Base-by-base conservation (phyloP, 1,139 yeast genomes). In the Suhomyces yuchorum region DNA sequence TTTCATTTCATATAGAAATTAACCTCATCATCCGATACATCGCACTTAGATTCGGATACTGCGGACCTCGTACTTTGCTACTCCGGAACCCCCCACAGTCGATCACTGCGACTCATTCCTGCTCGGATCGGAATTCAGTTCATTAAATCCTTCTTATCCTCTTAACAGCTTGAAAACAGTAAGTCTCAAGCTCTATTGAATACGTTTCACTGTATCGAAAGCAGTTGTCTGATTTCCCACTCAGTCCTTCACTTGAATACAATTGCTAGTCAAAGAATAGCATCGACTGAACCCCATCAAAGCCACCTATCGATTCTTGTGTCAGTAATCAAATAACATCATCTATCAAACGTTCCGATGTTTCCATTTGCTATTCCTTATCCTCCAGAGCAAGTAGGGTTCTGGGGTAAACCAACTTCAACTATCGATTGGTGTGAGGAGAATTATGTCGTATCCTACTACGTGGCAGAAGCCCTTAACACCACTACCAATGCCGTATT, bases 341-440 rank as follows among this genome's bases (percentile, higher is more conserved):
- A 34, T 3, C n/a, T 12, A 2, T 15, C 28, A 7, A 22, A 11
- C 30, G 3, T 19, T 39, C 19, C 35, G 14, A 75, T 75, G 79
- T 66, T 75, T 48, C 80, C 80, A n/a, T 75, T 75, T 63, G 78
- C 78, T 23, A 59, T 66, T 44, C 72, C 74, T 4, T 75, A 75
- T 51, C 79, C 80, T 0, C 73, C 73, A 22, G 80, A 75, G 52
- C 75, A 71, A 51, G 51, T 66, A 40, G 81, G 81, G 9, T 75
- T 56, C 56, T 76, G 81, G 81, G 81, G 81, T 1, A 57, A 60
- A n/a, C 77, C 78, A 9, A 74, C 80, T 4, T 72, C 96, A 28
- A 89, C 97, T 26, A 91, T 91, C 46, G 97, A 91, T 62, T 91
- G 97, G 97, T 91, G 97, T 68, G 97, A 91, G 66, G 97, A 91